Base-by-base conservation (phyloP, 2,329 filamentous ascomycete genomes). In the Colletotrichum coccodes region DNA sequence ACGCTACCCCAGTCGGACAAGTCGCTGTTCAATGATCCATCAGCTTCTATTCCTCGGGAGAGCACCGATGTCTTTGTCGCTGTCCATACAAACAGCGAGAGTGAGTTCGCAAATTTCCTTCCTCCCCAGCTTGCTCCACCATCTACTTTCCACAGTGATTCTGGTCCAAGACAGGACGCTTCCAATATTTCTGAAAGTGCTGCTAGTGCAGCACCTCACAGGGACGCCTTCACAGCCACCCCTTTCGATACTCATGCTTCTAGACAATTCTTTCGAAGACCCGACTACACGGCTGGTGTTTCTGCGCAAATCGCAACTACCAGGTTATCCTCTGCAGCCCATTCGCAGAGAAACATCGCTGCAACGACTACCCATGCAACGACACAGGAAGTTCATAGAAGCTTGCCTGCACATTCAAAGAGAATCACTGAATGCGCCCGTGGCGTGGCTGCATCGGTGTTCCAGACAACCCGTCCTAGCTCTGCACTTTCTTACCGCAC, bases 401-500 rank as follows among this genome's bases (percentile, higher is more conserved):
- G 23, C 21, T n/a, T 50, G 26, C 9, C 26, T 40, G 14, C 26
- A n/a, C 1, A 40, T 14, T 28, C n/a, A 34, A 12, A 42, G 38
- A 32, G 6, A 32, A 42, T 3, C 11, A 23, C 54, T 26, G 46
- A 47, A 9, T 21, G n/a, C 12, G 18, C n/a, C n/a, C n/a, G n/a
- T n/a, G 12, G 11, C 46, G 12, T 28, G 47, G n/a, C 42, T 34
- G 34, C n/a, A 8, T 40, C 42, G 46, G 40, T 42, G 4, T 26
- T 30, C 6, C 6, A 23, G 12, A 6, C 21, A 16, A 9, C 23
- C 42, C 49, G 47, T 8, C 49, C 62, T 30, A 42, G 14, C 34
- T 60, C 66, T 56, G 42, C 62, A 38, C 54, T 60, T 23, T 50
- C 62, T 11, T 38, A 18, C 14, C 12, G 61, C 46, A 66, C 49